Percentiles rank a stretch among this genome's conserved stretches.
phyloP scores from a whole-genome alignment of 1,284 basidiomycete species.

The Cryptococcus maquisensis region DNA sequence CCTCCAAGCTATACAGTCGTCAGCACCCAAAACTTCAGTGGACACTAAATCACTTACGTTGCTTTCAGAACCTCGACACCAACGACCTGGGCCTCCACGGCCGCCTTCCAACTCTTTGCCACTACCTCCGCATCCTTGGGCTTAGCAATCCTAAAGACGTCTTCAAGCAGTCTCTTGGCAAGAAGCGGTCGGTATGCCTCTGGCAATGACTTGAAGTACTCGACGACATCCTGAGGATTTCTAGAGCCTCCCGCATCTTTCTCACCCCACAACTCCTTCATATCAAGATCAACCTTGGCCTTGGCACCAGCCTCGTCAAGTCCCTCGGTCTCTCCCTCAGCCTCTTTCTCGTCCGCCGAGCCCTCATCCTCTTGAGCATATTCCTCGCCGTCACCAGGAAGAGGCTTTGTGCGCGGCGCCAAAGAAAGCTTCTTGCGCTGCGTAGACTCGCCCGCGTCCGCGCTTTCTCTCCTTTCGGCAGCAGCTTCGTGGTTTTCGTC shows the following conservation, averaged over 20 bases:
- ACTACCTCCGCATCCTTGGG: conserved; percentile 74
- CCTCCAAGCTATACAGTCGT: conserved; percentile 55
- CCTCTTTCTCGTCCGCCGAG: neutral
- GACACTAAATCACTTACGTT: conserved; percentile 37
- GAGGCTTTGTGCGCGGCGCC: conserved; percentile 59
- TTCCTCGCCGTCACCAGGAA: conserved; percentile 45
- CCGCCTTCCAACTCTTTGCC: conserved; percentile 54
- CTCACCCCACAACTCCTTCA: conserved; percentile 52
- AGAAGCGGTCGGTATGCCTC: conserved; percentile 55
- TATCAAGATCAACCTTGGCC: conserved; percentile 63
- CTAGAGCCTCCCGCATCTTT: conserved; percentile 46
- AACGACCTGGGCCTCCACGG: conserved; percentile 56
- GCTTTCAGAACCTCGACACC: conserved; percentile 58
- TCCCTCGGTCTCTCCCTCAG: conserved; percentile 54
- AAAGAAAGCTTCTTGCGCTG: conserved; percentile 72
- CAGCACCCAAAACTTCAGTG: neutral
- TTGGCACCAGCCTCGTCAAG: conserved; percentile 69
- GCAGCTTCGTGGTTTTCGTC: conserved; percentile 46
- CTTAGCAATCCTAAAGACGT: conserved; percentile 81
- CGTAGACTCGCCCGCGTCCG: conserved; percentile 46
- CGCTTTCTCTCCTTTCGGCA: conserved; percentile 29
- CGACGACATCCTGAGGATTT: conserved; percentile 49
- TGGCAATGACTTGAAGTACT: conserved; percentile 64
- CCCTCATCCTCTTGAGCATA: conserved; percentile 38
- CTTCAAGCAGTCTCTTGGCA: conserved; percentile 76